Conservation (phyloP, 148 eudicot genomes). For the Nepenthes gracilis region DNA sequence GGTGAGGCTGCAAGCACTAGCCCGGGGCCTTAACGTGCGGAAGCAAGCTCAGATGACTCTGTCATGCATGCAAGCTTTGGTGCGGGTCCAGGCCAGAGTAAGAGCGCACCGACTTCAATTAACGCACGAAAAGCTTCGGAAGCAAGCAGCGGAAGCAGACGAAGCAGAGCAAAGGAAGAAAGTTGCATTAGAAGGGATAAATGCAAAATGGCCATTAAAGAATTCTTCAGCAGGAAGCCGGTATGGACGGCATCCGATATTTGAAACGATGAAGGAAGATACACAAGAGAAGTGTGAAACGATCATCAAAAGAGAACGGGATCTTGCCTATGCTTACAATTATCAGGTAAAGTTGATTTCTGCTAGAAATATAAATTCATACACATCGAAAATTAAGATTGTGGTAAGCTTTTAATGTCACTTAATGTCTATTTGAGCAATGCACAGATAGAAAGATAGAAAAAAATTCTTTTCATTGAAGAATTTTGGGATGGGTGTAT, state of each 20-base stretch:
- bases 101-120: constrained; percentile 57
- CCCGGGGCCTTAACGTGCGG: constrained; percentile 92
- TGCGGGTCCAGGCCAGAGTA: constrained; percentile 82
- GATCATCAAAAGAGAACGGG: constrained; percentile 54
- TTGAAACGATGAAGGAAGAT: constrained; percentile 26
- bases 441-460: too few relatives aligned
- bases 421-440: too few relatives aligned
- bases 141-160: constrained; percentile 8
- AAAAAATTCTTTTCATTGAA: too few relatives aligned
- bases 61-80: constrained; percentile 96
- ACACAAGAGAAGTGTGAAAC: constrained; percentile 35
- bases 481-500: too few relatives aligned
- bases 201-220: constrained; percentile 19
- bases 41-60: constrained; percentile 97
- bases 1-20: constrained; percentile 95
- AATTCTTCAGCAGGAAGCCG: constrained; percentile 11
- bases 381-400: neutral
- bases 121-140: constrained; percentile 22
- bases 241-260: constrained; percentile 29
- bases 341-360: constrained; percentile 35
- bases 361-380: neutral
- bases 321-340: constrained; percentile 71
- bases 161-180: constrained; percentile 9
- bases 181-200: neutral
- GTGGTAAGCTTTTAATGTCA: neutral